These are phyloP conservation scores for Fraxinus angustifolia DNA, from an alignment of 305 asterid genomes.

Conservation along the genomic window DNA sequence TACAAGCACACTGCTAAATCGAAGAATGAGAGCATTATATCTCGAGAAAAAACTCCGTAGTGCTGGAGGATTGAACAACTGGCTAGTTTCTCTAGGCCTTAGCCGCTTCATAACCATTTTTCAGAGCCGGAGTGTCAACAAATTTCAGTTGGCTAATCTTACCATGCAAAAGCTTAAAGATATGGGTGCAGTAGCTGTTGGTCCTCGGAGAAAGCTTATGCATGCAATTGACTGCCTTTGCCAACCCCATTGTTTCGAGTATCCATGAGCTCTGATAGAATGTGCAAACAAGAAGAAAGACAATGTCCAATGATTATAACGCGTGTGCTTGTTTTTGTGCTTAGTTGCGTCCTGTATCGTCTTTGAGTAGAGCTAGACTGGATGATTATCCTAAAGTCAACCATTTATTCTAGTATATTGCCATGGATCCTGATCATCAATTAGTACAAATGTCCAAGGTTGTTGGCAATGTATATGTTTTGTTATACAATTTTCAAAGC, in stretches of 20 bases:
- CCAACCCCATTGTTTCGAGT: slow-evolving; percentile 70
- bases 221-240: slow-evolving; percentile 91
- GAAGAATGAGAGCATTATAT: slow-evolving; percentile 55
- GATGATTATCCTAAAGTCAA: neutral
- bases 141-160: slow-evolving; percentile 71
- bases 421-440: neutral
- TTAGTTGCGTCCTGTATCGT: neutral
- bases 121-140: slow-evolving; percentile 46
- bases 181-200: slow-evolving; percentile 81
- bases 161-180: slow-evolving; percentile 83
- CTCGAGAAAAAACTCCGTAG: slow-evolving; percentile 58
- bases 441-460: neutral
- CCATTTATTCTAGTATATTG: neutral
- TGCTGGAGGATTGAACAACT: slow-evolving; percentile 85
- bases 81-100: slow-evolving; percentile 84
- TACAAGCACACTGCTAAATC: slow-evolving; percentile 35
- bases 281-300: neutral
- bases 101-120: slow-evolving; percentile 55
- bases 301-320: neutral
- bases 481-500: neutral
- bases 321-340: neutral
- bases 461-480: neutral
- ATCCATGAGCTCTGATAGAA: neutral
- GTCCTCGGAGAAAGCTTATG: slow-evolving; percentile 87
- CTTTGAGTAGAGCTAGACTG: neutral